Evolutionary conservation across 352 stramenopile genomes (phyloP).

Genomic region (Pythium grandisporangium): DNA sequence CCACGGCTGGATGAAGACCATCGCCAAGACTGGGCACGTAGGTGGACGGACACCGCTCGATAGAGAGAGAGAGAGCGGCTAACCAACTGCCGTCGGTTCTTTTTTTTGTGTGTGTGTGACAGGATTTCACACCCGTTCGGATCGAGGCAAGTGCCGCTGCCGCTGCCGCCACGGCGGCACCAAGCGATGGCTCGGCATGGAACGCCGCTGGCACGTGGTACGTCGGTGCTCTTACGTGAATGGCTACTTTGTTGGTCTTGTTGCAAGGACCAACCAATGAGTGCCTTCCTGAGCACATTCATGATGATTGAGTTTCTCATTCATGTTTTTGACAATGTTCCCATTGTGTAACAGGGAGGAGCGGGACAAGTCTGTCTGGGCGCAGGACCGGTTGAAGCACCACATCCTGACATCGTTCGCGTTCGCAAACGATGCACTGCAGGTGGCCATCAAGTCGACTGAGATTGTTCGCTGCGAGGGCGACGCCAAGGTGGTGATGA

Average conservation of each 20-base stretch:
- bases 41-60: too few species aligned
- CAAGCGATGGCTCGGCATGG: slow-evolving; percentile 56
- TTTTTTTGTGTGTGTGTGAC: not conserved
- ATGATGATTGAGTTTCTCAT: not conserved
- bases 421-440: slow-evolving; percentile 35
- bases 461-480: slow-evolving; percentile 63
- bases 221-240: not conserved
- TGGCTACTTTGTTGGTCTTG: too few species aligned
- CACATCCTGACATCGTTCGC: slow-evolving; percentile 52
- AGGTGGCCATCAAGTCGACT: slow-evolving; percentile 44
- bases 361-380: slow-evolving; percentile 75
- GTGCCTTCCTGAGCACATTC: too few species aligned
- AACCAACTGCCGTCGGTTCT: too few species aligned
- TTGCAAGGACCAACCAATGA: too few species aligned
- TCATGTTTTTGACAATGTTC: not conserved
- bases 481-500: slow-evolving; percentile 82
- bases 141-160: slow-evolving; percentile 30
- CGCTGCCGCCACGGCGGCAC: slow-evolving; percentile 6
- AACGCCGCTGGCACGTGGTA: slow-evolving; percentile 77
- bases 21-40: slow-evolving; percentile 70
- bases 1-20: slow-evolving; percentile 85
- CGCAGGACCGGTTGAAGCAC: slow-evolving; percentile 56
- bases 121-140: slow-evolving; percentile 74
- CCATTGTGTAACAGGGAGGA: slow-evolving; percentile 79
- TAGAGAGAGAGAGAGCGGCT: too few species aligned